These are phyloP conservation scores for Boletus pseudo-olivaceus DNA, from an alignment of 768 basidiomycete genomes.

Conservation along the genomic window DNA sequence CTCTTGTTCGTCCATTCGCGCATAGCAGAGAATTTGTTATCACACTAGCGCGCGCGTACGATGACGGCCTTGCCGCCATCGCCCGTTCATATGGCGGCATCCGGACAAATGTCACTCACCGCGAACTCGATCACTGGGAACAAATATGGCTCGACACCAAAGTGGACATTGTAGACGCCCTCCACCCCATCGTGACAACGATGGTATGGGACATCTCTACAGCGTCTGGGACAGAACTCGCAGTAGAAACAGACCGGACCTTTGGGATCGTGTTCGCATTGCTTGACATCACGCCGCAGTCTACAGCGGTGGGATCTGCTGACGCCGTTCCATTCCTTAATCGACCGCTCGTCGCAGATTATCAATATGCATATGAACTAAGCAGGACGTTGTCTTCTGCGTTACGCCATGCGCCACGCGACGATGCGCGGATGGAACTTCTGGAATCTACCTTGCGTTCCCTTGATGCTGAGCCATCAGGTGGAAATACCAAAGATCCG, in stretches of 20 bases:
- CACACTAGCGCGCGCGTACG: constrained; percentile 58
- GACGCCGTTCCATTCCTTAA: constrained; percentile 58
- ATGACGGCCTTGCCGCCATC: constrained; percentile 50
- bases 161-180: constrained; percentile 64
- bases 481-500: constrained; percentile 33
- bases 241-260: constrained; percentile 46
- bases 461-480: constrained; percentile 28
- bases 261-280: constrained; percentile 61
- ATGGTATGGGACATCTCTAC: constrained; percentile 48
- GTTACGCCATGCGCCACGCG: constrained; percentile 43
- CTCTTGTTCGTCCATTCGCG: constrained; percentile 50
- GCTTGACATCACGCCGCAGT: constrained; percentile 40
- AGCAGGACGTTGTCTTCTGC: constrained; percentile 46
- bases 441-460: constrained; percentile 50
- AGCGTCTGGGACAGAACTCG: constrained; percentile 42
- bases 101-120: constrained; percentile 23
- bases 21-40: constrained; percentile 50
- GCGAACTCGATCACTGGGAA: constrained; percentile 62
- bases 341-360: constrained; percentile 64
- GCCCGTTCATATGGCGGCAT: constrained; percentile 62
- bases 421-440: constrained; percentile 56
- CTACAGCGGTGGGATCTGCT: constrained; percentile 10
- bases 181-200: constrained; percentile 54
- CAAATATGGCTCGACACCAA: constrained; percentile 70
- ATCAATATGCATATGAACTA: constrained; percentile 65